These are phyloP conservation scores for Scedosporium aurantiacum DNA, from an alignment of 2,329 filamentous ascomycete species.

Conservation along the genomic window DNA sequence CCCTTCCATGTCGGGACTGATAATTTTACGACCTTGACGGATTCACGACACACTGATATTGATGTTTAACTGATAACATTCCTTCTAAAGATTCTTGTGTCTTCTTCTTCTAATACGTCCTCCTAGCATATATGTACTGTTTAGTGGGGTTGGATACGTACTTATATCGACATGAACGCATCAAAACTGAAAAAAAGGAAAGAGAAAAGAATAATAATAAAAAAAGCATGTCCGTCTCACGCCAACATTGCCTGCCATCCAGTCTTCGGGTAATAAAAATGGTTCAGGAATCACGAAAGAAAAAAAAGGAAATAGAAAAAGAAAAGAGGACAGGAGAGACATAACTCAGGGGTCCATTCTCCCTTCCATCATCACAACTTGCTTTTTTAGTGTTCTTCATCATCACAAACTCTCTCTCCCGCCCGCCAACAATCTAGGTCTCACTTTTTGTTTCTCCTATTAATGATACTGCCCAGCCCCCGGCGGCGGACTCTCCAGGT, in stretches of 20 bases:
- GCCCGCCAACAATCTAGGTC: neutral
- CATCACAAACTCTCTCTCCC: neutral
- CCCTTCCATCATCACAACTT: neutral
- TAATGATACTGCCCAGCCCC: constrained; percentile 4
- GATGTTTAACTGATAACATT: too few species aligned
- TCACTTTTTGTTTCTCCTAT: neutral
- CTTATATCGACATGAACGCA: neutral
- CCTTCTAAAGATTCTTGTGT: neutral
- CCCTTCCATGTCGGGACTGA: too few species aligned
- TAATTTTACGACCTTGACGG: too few species aligned
- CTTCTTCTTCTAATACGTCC: neutral
- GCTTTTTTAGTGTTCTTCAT: neutral
- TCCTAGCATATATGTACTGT: neutral
- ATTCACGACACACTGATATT: too few species aligned
- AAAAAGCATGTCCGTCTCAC: neutral
- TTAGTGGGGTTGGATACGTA: neutral
- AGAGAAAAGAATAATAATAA: neutral
- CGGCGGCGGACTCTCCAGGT: constrained; percentile 40
- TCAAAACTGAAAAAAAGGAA: neutral
- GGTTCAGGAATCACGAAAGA: neutral
- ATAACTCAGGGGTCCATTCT: neutral
- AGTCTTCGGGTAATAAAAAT: neutral
- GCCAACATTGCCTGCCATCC: neutral
- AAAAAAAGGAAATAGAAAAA: constrained; percentile 1
- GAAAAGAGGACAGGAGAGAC: neutral